phyloP scores from a whole-genome alignment of 75 land plant species.

The Selaginella moellendorffii region DNA sequence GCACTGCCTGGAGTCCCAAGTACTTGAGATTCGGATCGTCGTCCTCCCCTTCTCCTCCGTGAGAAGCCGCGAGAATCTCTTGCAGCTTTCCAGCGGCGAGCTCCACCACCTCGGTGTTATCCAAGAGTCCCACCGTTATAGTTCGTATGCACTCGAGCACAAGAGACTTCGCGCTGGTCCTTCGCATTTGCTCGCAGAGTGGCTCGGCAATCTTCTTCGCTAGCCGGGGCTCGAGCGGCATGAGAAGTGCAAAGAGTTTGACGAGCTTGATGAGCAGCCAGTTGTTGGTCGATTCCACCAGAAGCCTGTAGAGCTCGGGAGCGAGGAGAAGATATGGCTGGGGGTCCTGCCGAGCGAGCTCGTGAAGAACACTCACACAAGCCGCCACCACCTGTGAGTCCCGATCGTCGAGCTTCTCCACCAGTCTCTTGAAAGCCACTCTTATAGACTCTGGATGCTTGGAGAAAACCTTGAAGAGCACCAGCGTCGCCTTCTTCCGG shows the following conservation, averaged over 20 bases:
- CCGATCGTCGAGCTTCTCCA: constrained; percentile 55
- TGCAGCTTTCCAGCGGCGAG: constrained; percentile 57
- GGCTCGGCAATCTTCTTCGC: constrained; percentile 70
- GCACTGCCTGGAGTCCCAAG: constrained; percentile 61
- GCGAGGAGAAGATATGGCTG: constrained; percentile 64
- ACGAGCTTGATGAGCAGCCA: constrained; percentile 89
- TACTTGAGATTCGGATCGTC: constrained; percentile 77
- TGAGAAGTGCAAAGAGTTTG: constrained; percentile 71
- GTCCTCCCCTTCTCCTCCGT: constrained; percentile 14
- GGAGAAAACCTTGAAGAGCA: constrained; percentile 38
- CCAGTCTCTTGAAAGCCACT: constrained; percentile 59
- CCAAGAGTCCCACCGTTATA: constrained; percentile 40
- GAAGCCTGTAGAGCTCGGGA: constrained; percentile 67
- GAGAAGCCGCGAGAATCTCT: constrained; percentile 38
- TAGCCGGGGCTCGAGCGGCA: constrained; percentile 67
- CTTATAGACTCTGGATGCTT: constrained; percentile 61
- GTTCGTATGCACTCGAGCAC: constrained; percentile 79
- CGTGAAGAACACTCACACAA: constrained; percentile 71
- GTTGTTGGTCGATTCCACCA: constrained; percentile 54
- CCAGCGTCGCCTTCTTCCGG: constrained; percentile 42
- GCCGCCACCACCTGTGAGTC: constrained; percentile 49
- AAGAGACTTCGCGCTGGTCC: constrained; percentile 57
- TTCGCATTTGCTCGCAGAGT: constrained; percentile 51
- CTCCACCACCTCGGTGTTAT: constrained; percentile 46
- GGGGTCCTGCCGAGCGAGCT: constrained; percentile 54